Conservation (phyloP, 2,329 filamentous ascomycete genomes). For the Trichoderma sp. region DNA sequence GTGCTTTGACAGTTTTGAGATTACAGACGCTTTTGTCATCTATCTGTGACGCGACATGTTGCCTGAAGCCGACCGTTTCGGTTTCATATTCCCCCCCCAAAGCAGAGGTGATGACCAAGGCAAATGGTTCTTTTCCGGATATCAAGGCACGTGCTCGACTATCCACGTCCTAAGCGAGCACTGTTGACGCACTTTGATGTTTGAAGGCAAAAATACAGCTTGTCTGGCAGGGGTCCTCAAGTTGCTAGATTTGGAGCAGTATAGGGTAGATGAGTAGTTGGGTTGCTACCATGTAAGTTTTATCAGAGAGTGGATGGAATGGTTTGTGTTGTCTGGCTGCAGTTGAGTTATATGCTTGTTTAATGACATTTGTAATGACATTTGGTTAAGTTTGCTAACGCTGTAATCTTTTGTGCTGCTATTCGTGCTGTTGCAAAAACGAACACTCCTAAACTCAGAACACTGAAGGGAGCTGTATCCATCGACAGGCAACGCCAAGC, state of each 20-base stretch:
- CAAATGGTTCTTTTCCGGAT: not conserved
- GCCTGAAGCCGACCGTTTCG: conserved; percentile 1
- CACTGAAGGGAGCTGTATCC: not conserved
- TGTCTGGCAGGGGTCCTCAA: not conserved
- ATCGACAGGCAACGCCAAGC: not conserved
- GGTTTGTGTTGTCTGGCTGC: not conserved
- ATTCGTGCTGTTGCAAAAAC: not conserved
- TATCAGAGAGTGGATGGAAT: not conserved
- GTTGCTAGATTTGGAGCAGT: not conserved
- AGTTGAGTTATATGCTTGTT: not conserved
- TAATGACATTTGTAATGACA: not conserved
- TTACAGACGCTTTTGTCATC: not conserved
- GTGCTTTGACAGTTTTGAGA: not conserved
- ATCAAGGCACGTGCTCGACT: conserved; percentile 11
- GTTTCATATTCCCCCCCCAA: conserved; percentile 1
- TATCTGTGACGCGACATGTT: conserved; percentile 10
- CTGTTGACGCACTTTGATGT: not conserved
- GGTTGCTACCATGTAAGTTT: not conserved
- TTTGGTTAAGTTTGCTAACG: not conserved
- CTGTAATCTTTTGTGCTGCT: not conserved
- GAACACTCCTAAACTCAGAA: not conserved
- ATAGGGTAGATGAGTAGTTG: not conserved
- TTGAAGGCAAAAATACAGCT: too few relatives aligned
- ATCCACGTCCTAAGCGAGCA: not conserved
- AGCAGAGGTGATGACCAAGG: not conserved